phyloP scores from a whole-genome alignment of 2,329 filamentous ascomycete species.

The Aaosphaeria arxii region DNA sequence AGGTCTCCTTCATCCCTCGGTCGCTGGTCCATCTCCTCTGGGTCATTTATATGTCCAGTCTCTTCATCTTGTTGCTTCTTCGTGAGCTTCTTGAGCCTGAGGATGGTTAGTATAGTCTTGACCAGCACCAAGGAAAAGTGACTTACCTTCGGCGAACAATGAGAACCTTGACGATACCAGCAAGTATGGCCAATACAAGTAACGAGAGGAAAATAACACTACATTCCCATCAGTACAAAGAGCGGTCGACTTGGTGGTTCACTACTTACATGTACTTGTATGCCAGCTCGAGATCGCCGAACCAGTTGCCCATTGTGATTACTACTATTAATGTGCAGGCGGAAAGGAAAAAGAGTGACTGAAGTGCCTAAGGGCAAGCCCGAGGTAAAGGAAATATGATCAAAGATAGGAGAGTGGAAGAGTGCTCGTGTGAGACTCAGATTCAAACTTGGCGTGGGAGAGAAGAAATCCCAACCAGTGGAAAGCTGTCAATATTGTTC shows the following conservation, averaged over 20 bases:
- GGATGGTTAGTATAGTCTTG: not conserved
- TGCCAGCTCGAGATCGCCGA: constrained; percentile 31
- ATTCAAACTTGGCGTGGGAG: too few species aligned
- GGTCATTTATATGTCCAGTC: constrained; percentile 27
- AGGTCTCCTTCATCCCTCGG: constrained; percentile 39
- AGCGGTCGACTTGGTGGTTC: not conserved
- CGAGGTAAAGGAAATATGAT: too few species aligned
- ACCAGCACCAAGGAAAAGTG: too few species aligned
- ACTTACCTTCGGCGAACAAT: constrained; percentile 35
- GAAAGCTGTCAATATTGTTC: too few species aligned
- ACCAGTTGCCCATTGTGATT: constrained; percentile 29
- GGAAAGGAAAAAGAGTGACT: constrained; percentile 8
- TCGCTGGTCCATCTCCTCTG: constrained; percentile 31
- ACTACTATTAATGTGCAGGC: too few species aligned
- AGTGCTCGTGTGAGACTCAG: too few species aligned
- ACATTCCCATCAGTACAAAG: constrained; percentile 4
- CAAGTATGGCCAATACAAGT: constrained; percentile 28
- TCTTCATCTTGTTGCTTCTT: constrained; percentile 23
- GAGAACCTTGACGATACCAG: constrained; percentile 32
- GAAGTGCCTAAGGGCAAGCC: constrained; percentile 3
- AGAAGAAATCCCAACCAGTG: too few species aligned
- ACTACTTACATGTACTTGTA: constrained; percentile 36
- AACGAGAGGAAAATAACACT: constrained; percentile 35
- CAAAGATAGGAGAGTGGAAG: too few species aligned
- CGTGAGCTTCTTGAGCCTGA: constrained; percentile 27